Evolutionary conservation across 2,329 filamentous ascomycete genomes (phyloP).

Genomic region (Alternaria brassicae): DNA sequence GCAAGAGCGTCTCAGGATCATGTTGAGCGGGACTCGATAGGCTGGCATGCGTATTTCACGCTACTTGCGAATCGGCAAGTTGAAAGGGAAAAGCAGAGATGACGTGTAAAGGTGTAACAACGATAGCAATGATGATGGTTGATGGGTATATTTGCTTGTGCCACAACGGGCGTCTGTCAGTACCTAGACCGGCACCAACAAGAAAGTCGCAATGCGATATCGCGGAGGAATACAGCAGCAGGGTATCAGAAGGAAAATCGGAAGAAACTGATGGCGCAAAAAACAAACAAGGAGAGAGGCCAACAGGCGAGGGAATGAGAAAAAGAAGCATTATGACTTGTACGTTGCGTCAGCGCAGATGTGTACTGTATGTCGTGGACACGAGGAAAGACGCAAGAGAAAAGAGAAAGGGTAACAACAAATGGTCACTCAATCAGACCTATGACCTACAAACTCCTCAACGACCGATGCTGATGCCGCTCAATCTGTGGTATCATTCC

Average conservation of each 20-base stretch:
- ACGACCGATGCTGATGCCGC: constrained; percentile 13
- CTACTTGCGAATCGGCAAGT: not conserved
- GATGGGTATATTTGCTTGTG: not conserved
- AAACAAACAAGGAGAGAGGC: constrained; percentile 3
- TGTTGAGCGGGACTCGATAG: not conserved
- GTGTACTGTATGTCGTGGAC: constrained; percentile 15
- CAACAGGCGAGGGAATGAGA: not conserved
- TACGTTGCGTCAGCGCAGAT: constrained; percentile 15
- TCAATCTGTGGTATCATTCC: constrained; percentile 2
- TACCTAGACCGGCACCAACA: not conserved
- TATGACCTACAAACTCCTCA: constrained; percentile 9
- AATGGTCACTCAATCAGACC: not conserved
- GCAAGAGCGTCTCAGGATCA: not conserved
- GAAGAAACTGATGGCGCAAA: constrained; percentile 4
- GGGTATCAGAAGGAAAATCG: constrained; percentile 18
- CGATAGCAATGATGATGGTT: not conserved
- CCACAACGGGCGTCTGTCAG: not conserved
- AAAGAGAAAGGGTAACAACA: not conserved
- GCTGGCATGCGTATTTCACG: not conserved
- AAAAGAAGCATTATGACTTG: constrained; percentile 17
- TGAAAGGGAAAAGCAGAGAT: not conserved
- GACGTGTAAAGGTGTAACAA: not conserved
- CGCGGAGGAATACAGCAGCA: not conserved
- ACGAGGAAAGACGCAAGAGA: not conserved
- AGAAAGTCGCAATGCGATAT: not conserved